phyloP scores from a whole-genome alignment of 345 rosid species.

The Eucalyptus rudis region DNA sequence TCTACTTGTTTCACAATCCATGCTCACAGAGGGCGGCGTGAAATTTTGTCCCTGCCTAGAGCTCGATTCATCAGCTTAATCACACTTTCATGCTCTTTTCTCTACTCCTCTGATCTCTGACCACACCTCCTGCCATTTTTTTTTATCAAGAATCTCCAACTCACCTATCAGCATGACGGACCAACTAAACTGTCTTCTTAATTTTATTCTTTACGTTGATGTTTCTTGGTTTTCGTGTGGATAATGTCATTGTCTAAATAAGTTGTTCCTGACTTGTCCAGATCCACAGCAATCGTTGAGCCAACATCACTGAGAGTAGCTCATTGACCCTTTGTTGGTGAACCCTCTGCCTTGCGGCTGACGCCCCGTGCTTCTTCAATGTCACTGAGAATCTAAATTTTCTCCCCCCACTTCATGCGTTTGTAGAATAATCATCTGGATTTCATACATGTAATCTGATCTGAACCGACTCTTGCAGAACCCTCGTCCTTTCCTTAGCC shows the following conservation, averaged over 20 bases:
- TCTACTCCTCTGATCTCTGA: neutral
- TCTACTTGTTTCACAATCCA: neutral
- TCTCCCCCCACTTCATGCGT: neutral
- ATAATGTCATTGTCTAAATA: neutral
- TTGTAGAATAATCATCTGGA: neutral
- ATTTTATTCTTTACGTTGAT: neutral
- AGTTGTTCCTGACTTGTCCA: neutral
- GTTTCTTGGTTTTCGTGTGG: neutral
- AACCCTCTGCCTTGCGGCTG: neutral
- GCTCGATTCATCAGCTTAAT: neutral
- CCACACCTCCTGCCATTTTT: neutral
- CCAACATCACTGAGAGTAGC: neutral
- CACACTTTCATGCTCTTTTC: neutral
- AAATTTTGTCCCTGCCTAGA: neutral
- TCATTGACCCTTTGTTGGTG: neutral
- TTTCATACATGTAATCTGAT: neutral
- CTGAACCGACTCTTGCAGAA: neutral
- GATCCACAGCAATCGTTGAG: neutral
- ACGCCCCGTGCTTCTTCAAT: neutral
- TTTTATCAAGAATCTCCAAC: neutral
- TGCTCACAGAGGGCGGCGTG: neutral
- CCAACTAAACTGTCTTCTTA: neutral
- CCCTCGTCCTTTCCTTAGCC: neutral
- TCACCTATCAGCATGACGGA: neutral
- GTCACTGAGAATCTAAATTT: neutral